Conservation (phyloP, 306 rosid species). For the Prunus fruticosa region DNA sequence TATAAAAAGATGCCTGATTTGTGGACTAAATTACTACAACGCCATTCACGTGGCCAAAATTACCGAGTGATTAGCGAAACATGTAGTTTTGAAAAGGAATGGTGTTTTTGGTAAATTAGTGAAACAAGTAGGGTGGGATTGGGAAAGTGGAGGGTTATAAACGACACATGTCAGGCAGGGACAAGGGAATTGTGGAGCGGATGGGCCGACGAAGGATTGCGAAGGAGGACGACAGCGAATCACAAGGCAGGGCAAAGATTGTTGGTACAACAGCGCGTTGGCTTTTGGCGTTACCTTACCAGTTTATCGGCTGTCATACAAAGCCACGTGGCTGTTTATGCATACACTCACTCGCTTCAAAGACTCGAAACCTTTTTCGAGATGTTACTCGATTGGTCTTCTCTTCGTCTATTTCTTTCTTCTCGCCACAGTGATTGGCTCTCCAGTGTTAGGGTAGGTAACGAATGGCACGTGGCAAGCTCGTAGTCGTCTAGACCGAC, state of each 20-base stretch:
- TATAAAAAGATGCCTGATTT: neutral
- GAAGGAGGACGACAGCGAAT: conserved; percentile 31
- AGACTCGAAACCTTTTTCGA: neutral
- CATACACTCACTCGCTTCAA: neutral
- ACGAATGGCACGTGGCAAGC: neutral
- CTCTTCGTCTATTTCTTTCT: no score
- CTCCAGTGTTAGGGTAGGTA: neutral
- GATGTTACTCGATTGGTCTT: neutral
- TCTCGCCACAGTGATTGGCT: neutral
- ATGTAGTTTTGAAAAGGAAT: no score
- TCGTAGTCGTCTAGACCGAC: neutral
- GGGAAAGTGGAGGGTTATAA: conserved; percentile 8
- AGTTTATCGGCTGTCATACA: neutral
- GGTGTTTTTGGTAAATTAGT: neutral
- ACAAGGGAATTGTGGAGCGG: conserved; percentile 17
- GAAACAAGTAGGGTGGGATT: neutral
- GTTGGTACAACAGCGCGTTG: neutral
- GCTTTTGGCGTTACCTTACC: neutral
- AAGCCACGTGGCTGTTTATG: neutral
- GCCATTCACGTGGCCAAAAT: neutral
- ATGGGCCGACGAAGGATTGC: conserved; percentile 26
- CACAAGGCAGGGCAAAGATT: conserved; percentile 5
- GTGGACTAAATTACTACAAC: neutral
- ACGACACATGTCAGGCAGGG: conserved; percentile 2
- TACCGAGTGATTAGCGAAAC: neutral